A percentile compares a stretch with the other conserved stretches of the same genome.
Conservation (phyloP, 441 rosid species). For the Populus hybrid region DNA sequence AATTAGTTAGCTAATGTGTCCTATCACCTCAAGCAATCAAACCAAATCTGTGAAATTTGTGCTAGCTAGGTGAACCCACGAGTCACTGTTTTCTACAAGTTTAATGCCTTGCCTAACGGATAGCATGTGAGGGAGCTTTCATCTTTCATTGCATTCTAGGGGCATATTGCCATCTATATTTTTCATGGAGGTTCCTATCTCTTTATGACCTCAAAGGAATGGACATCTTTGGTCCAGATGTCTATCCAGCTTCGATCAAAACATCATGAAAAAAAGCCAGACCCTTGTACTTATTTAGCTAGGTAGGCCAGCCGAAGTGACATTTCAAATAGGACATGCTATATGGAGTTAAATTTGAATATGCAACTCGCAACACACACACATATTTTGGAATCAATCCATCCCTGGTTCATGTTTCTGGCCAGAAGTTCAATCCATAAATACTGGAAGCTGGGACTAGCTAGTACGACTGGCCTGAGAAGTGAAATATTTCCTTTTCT, state of each 20-base stretch:
- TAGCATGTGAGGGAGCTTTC: constrained; percentile 7
- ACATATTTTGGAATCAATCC: too few relatives aligned
- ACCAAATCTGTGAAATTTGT: not conserved
- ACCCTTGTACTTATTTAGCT: constrained; percentile 9
- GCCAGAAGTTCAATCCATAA: too few relatives aligned
- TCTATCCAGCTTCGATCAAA: not conserved
- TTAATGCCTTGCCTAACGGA: not conserved
- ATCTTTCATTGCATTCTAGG: not conserved
- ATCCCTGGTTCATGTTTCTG: too few relatives aligned
- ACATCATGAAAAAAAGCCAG: not conserved
- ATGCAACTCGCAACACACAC: constrained; percentile 5
- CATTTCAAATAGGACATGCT: not conserved
- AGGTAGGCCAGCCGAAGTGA: constrained; percentile 16
- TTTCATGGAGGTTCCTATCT: not conserved
- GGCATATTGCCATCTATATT: constrained; percentile 3
- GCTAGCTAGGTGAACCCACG: not conserved
- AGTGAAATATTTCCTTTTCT: too few relatives aligned
- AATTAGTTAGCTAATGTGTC: constrained; percentile 24
- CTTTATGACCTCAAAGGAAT: constrained; percentile 1
- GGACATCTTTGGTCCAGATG: constrained; percentile 7
- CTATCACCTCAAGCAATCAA: constrained; percentile 14
- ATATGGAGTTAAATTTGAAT: not conserved
- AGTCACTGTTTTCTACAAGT: not conserved
- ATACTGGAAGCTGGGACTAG: too few relatives aligned
- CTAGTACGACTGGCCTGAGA: too few relatives aligned